These are phyloP conservation scores for Pyrenula aspistea DNA, from an alignment of 495 filamentous ascomycete genomes.

Conservation along the genomic window DNA sequence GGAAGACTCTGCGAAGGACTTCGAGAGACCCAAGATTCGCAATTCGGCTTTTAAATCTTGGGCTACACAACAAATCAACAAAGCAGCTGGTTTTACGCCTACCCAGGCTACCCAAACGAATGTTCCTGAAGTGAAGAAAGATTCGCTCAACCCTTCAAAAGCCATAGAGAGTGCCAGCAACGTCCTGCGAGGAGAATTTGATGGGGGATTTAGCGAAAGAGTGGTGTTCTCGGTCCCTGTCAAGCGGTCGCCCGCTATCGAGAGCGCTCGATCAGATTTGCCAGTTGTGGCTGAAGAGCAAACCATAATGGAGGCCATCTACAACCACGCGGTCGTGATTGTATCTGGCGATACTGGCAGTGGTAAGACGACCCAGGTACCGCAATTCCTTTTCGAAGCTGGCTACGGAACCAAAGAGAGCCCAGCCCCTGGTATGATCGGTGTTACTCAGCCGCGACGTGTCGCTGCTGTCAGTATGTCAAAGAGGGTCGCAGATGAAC, in stretches of 20 bases:
- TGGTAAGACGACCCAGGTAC: constrained; percentile 94
- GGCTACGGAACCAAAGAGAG: constrained; percentile 73
- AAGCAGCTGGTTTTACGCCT: constrained; percentile 52
- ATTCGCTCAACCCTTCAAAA: constrained; percentile 12
- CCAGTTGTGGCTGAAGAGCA: constrained; percentile 93
- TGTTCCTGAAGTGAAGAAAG: constrained; percentile 13
- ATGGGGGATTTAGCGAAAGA: constrained; percentile 42
- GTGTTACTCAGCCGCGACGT: constrained; percentile 85
- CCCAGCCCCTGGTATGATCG: constrained; percentile 81
- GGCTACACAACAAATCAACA: constrained; percentile 77
- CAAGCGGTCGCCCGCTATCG: constrained; percentile 57
- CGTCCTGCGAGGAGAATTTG: constrained; percentile 58
- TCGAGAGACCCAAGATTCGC: constrained; percentile 17
- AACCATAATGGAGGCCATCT: constrained; percentile 94
- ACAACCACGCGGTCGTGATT: constrained; percentile 75
- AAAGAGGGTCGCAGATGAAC: constrained; percentile 74
- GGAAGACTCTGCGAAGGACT: constrained; percentile 2
- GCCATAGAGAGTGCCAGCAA: constrained; percentile 3
- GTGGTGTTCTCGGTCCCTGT: constrained; percentile 71
- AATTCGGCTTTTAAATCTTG: constrained; percentile 83
- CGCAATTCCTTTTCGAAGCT: constrained; percentile 89
- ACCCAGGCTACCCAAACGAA: constrained; percentile 11
- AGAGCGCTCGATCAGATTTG: constrained; percentile 63
- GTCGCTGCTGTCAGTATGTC: constrained; percentile 94
- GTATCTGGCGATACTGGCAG: constrained; percentile 95